Evolutionary conservation across 768 basidiomycete genomes (phyloP), one percentile per base, ranked within the genome.

Genomic region (Tricholoma matsutake): DNA sequence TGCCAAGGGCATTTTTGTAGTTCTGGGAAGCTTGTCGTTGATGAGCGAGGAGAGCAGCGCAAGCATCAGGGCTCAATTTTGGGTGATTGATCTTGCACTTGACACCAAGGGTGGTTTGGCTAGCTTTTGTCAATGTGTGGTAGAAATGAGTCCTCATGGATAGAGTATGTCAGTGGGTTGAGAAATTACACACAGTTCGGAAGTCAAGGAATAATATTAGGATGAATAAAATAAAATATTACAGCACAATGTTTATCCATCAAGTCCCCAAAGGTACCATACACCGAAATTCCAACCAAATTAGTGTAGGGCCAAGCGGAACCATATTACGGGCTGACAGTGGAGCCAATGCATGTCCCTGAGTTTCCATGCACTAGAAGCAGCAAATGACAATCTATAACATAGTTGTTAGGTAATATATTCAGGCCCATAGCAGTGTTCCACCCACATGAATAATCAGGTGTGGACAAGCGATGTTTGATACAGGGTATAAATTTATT

Each of bases 131-230:
- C n/a, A 4, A 54, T 16, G 52, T 54, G 14, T 54, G 52, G 18
- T 54, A 35, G 28, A 54, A 54, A 20, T 5, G 28, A 31, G 52
- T 54, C 52, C 52, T 29, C 52, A 54, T 54, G 52, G 52, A 54
- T n/a, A 31, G 28, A 2, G 22, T 32, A 34, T 34, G n/a, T 54
- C 54, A 35, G 31, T 54, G 35, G 10, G 11, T 54, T 31, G 28
- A 54, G 9, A 29, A 52, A 25, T 32, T 32, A 52, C 11, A 52
- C 20, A 18, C 6, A 29, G 14, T 54, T 54, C 13, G 9, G 28
- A 31, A 29, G 52, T 54, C 34, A 54, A 54, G 3, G 18, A 31
- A 29, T 54, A 35, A 29, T 54, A 54, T 35, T 35, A 10, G n/a
- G 1, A 29, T 31, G 28, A 31, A 54, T 29, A 54, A 54, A 54